Evolutionary conservation across 2,329 filamentous ascomycete species (phyloP).

Genomic region (Chaetomium olivaceum): DNA sequence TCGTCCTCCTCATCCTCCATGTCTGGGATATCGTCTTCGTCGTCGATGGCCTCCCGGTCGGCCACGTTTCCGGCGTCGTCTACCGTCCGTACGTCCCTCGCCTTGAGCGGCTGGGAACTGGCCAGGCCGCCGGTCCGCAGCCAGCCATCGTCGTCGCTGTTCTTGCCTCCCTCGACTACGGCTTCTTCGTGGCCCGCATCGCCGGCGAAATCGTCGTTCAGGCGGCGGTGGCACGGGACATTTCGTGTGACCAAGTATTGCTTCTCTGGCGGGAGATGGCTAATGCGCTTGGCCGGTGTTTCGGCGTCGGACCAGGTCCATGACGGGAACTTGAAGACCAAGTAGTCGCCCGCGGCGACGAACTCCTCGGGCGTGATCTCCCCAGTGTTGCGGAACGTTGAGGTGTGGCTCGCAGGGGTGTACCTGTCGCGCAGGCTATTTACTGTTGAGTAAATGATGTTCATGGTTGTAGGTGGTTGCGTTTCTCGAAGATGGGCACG

Average conservation of each 20-base stretch:
- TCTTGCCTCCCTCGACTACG: slow-evolving; percentile 58
- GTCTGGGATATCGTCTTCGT: slow-evolving; percentile 86
- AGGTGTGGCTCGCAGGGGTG: slow-evolving; percentile 84
- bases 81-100: slow-evolving; percentile 79
- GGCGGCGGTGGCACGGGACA: slow-evolving; percentile 86
- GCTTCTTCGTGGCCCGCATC: slow-evolving; percentile 84
- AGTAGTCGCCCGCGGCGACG: slow-evolving; percentile 90
- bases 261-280: slow-evolving; percentile 82
- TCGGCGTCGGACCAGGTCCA: slow-evolving; percentile 96
- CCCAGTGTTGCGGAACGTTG: slow-evolving; percentile 89
- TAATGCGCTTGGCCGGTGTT: slow-evolving; percentile 72
- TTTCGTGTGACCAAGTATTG: slow-evolving; percentile 95
- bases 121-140: slow-evolving; percentile 79
- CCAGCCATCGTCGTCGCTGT: slow-evolving; percentile 80
- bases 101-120: slow-evolving; percentile 73
- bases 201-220: slow-evolving; percentile 91
- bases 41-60: slow-evolving; percentile 63
- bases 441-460: slow-evolving; percentile 88
- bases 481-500: neutral
- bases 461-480: slow-evolving; percentile 59
- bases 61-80: slow-evolving; percentile 87
- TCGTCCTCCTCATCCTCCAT: slow-evolving; percentile 99
- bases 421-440: slow-evolving; percentile 90
- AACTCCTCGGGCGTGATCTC: slow-evolving; percentile 98
- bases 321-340: slow-evolving; percentile 98